phyloP scores from a whole-genome alignment of 768 basidiomycete genomes.

The Auricularia heimuer region DNA sequence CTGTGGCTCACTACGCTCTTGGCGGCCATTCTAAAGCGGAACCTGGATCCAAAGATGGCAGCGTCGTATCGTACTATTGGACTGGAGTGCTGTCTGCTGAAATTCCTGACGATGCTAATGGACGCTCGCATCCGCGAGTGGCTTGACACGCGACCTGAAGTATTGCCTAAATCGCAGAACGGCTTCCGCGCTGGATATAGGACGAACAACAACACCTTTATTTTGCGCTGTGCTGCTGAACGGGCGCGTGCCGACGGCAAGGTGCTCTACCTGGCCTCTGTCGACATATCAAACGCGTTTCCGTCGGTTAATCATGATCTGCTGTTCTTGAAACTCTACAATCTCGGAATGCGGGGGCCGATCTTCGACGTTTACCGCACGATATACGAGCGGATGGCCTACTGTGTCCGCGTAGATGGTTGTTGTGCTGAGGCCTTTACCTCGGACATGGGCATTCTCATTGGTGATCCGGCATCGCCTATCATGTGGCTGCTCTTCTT shows the following conservation, averaged over 20 bases:
- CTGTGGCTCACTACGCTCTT: slow-evolving; percentile 12
- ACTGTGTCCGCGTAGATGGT: slow-evolving; percentile 10
- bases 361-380: slow-evolving; percentile 21
- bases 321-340: slow-evolving; percentile 9
- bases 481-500: slow-evolving; percentile 20
- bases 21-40: slow-evolving; percentile 13
- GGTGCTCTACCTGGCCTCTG: slow-evolving; percentile 15
- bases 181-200: slow-evolving; percentile 17
- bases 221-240: slow-evolving; percentile 15
- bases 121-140: slow-evolving; percentile 13
- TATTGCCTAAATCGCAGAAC: slow-evolving; percentile 22
- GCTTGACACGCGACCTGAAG: slow-evolving; percentile 4
- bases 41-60: slow-evolving; percentile 10
- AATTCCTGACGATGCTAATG: slow-evolving; percentile 17
- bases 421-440: slow-evolving; percentile 11
- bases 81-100: slow-evolving; percentile 22
- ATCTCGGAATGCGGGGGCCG: slow-evolving; percentile 12
- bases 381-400: slow-evolving; percentile 16
- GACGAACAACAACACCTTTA: slow-evolving; percentile 11
- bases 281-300: slow-evolving; percentile 16
- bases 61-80: slow-evolving; percentile 20
- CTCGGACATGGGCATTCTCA: slow-evolving; percentile 18
- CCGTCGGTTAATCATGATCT: slow-evolving; percentile 5
- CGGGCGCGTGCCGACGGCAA: slow-evolving; percentile 10
- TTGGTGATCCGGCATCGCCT: slow-evolving; percentile 20